Base-by-base conservation (phyloP, 2,329 filamentous ascomycete species). In the Alternaria conjuncta region DNA sequence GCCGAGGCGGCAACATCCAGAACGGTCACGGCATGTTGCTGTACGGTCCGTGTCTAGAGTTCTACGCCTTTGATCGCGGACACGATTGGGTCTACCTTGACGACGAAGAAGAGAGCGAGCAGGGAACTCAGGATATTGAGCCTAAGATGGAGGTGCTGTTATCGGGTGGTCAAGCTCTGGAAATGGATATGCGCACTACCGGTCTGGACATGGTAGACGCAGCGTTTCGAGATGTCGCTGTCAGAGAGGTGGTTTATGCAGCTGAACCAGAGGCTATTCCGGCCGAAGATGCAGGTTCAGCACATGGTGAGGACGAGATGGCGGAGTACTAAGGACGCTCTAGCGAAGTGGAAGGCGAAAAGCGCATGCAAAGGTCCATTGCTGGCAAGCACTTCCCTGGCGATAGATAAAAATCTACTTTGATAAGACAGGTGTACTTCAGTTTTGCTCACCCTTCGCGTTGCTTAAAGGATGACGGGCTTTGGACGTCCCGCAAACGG, bases 1-100 rank as follows among this genome's bases (percentile, higher is more conserved):
- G 70, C 28, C 30, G 55, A 6, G 25, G 58, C 2, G 70, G 66
- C 4, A 57, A 65, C 1, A 64, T 78, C 5, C 28, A 54, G 5
- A 44, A 56, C 1, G 71, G 73, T 12, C 60, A 68, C 30, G 73
- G 65, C 11, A 68, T 77, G 20, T 36, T 77, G 10, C 59, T 78
- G 18, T 65, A 74, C 9, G 75, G 76, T 5, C 59, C 66, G 4
- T 63, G 60, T 5, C 57, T 78, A 23, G 73, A 76, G 55, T 62
- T 73, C 45, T 76, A 76, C 64, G 43, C 49, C 6, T 78, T 67
- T 53, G 61, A 71, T 25, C 57, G 59, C 20, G 53, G 61, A 26
- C 15, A 21, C 5, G 36, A 45, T 3, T 54, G 36, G 62, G 15
- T 45, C 45, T 47, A 28, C 9, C 21, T 44, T 9, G 51, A 60